Conservation (phyloP, 129 eudicot species). For the Saposhnikovia divaricata region DNA sequence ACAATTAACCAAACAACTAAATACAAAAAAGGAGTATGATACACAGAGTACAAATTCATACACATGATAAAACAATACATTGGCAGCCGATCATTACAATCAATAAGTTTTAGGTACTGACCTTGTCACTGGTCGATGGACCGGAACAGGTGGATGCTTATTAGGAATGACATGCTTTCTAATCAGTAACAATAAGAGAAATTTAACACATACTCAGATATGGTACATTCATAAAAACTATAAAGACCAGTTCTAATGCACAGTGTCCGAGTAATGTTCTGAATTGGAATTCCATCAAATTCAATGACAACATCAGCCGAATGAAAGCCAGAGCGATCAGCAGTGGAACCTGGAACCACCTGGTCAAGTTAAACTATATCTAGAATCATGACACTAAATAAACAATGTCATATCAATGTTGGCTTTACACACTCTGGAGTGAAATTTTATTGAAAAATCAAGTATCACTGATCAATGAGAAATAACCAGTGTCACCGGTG, state of each 20-base stretch:
- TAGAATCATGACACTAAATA: background rate
- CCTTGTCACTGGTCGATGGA: slow-evolving; percentile 81
- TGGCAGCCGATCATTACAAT: background rate
- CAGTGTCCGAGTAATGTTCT: slow-evolving; percentile 21
- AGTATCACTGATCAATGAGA: too few relatives aligned
- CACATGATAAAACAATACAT: slow-evolving; percentile 7
- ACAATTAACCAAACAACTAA: background rate
- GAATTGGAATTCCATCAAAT: slow-evolving; percentile 24
- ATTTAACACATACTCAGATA: background rate
- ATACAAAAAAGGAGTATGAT: background rate
- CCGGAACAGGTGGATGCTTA: slow-evolving; percentile 55
- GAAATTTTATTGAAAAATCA: too few relatives aligned
- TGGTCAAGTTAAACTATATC: slow-evolving; percentile 9
- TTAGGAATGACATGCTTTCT: slow-evolving; percentile 38
- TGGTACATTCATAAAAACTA: background rate
- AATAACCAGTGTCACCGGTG: too few relatives aligned
- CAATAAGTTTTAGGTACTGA: slow-evolving; percentile 20
- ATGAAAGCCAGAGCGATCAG: slow-evolving; percentile 26
- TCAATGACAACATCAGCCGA: slow-evolving; percentile 23
- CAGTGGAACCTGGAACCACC: slow-evolving; percentile 30
- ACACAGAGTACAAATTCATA: background rate
- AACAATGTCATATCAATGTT: too few relatives aligned
- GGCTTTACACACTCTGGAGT: too few relatives aligned
- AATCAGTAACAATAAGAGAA: slow-evolving; percentile 13
- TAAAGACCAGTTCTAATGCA: too few relatives aligned